These are phyloP conservation scores for Erigeron canadensis DNA, from an alignment of 129 eudicot genomes.

Conservation along the genomic window DNA sequence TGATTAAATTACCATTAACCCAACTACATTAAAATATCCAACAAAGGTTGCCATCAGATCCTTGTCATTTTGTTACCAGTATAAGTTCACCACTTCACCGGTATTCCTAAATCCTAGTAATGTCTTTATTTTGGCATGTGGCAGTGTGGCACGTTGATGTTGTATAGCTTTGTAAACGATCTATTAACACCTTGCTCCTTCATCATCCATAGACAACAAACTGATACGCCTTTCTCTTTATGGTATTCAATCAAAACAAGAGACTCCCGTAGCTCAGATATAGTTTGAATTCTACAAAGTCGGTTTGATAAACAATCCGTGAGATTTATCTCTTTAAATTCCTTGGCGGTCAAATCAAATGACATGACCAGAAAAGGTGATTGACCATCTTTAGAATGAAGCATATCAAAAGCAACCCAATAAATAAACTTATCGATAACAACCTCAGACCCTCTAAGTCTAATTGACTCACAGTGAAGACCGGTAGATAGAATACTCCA, in stretches of 20 bases:
- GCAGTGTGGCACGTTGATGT: background rate
- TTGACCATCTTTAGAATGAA: background rate
- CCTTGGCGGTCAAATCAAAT: background rate
- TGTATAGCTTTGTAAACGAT: background rate
- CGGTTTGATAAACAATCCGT: background rate
- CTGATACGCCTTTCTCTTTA: background rate
- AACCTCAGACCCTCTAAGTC: background rate
- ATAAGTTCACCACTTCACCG: too few species aligned
- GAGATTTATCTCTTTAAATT: background rate
- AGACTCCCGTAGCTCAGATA: background rate
- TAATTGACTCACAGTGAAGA: background rate
- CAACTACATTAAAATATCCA: too few species aligned
- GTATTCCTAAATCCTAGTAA: background rate
- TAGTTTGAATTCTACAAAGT: too few species aligned
- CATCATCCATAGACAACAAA: background rate
- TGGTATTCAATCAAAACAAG: background rate
- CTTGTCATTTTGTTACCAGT: too few species aligned
- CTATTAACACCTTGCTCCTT: background rate
- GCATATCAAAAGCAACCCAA: background rate
- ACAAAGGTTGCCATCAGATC: too few species aligned
- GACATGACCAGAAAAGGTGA: background rate
- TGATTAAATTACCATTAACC: too few species aligned
- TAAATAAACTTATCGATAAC: background rate
- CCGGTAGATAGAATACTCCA: too few species aligned
- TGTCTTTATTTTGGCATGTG: background rate